These are phyloP conservation scores for Aeminium ludgeri DNA, from an alignment of 495 filamentous ascomycete species.

Conservation along the genomic window DNA sequence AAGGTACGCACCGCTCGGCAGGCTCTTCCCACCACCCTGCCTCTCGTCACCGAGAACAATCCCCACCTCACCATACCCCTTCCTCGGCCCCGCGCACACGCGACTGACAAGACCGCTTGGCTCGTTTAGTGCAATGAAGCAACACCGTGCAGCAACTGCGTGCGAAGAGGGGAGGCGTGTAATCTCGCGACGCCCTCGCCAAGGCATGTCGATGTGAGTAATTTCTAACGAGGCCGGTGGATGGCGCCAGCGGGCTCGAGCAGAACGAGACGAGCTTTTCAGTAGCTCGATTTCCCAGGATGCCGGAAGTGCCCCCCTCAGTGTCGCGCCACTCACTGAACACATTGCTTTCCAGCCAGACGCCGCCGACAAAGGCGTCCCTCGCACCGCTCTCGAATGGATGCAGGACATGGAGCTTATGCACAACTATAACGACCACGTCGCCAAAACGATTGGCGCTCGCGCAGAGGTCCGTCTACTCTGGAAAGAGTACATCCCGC, in stretches of 20 bases:
- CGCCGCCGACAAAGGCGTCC: background rate
- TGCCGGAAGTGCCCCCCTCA: no score
- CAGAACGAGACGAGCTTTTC: no score
- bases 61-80: no score
- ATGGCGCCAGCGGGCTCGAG: no score
- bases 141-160: slow-evolving; percentile 4
- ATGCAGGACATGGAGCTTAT: slow-evolving; percentile 14
- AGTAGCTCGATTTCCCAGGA: no score
- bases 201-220: background rate
- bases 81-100: no score
- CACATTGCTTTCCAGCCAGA: background rate
- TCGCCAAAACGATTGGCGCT: background rate
- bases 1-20: slow-evolving; percentile 16
- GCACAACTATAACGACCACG: slow-evolving; percentile 6
- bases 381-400: slow-evolving; percentile 3
- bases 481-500: slow-evolving; percentile 4
- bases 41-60: no score
- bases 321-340: background rate
- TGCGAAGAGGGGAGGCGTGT: background rate
- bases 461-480: slow-evolving; percentile 1
- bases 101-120: no score
- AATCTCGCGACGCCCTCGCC: background rate
- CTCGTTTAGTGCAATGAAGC: slow-evolving; percentile 3
- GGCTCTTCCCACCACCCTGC: background rate
- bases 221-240: no score